Evolutionary conservation across 306 rosid species (phyloP).

Genomic region (Hippophae rhamnoides): DNA sequence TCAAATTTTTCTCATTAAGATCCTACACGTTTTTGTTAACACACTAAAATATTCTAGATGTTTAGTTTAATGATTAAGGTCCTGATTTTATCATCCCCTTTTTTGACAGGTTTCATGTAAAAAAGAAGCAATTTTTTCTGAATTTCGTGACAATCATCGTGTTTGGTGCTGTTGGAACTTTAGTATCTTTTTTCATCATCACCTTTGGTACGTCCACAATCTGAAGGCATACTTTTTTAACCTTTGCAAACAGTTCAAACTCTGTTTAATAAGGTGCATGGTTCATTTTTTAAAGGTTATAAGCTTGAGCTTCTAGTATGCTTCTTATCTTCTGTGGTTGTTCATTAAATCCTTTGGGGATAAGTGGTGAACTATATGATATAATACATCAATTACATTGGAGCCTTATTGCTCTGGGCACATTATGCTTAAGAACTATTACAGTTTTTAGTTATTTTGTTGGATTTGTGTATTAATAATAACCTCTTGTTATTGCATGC

Average conservation of each 20-base stretch:
- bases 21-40: background rate
- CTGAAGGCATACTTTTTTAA: background rate
- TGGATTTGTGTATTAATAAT: no score
- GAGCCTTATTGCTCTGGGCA: no score
- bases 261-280: background rate
- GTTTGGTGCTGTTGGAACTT: conserved; percentile 55
- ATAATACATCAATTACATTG: no score
- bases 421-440: no score
- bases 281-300: background rate
- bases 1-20: background rate
- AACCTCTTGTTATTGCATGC: no score
- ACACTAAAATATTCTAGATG: background rate
- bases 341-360: no score
- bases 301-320: no score
- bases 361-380: no score
- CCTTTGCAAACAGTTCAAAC: background rate
- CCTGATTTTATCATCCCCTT: conserved; percentile 2
- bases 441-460: no score
- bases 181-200: conserved; percentile 44
- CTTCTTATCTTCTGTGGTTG: no score
- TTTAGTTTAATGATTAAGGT: background rate
- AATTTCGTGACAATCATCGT: conserved; percentile 43
- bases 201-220: conserved; percentile 37
- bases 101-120: conserved; percentile 52
- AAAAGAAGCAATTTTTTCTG: conserved; percentile 57